Conservation (phyloP, 2,329 filamentous ascomycete genomes). For the Stemphylium lycopersici region DNA sequence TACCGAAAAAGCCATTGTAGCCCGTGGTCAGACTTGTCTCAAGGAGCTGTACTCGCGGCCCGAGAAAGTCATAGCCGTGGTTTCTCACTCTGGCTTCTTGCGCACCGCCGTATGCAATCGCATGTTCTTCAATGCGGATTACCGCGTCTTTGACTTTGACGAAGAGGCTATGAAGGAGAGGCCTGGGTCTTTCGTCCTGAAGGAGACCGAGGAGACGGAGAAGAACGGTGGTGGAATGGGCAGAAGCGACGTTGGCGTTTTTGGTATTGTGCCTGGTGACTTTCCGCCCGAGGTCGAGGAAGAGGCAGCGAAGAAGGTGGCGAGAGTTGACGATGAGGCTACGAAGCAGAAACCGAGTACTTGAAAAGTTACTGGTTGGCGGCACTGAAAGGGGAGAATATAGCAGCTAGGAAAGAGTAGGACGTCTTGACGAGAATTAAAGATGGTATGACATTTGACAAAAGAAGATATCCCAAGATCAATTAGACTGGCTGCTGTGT, state of each 20-base stretch:
- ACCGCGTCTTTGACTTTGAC: conserved; percentile 66
- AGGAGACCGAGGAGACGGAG: conserved; percentile 58
- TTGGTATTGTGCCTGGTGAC: conserved; percentile 30
- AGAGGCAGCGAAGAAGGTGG: conserved; percentile 3
- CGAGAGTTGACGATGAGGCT: conserved; percentile 20
- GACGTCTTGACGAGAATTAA: neutral
- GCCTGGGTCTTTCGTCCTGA: conserved; percentile 43
- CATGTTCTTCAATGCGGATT: conserved; percentile 65
- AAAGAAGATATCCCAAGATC: neutral
- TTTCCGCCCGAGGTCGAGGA: conserved; percentile 35
- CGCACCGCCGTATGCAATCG: conserved; percentile 61
- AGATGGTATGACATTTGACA: neutral
- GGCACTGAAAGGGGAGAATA: no score
- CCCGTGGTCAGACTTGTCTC: conserved; percentile 61
- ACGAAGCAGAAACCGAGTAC: conserved; percentile 21
- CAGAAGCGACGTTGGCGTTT: conserved; percentile 52
- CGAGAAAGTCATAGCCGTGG: conserved; percentile 68
- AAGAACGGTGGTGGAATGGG: conserved; percentile 58
- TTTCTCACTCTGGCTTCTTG: conserved; percentile 69
- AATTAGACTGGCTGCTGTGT: neutral
- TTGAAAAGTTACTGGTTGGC: neutral
- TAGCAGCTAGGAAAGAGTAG: no score
- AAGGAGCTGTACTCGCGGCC: conserved; percentile 58
- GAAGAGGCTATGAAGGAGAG: conserved; percentile 55
- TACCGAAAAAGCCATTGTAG: conserved; percentile 59